Percentiles rank a stretch among this genome's conserved stretches.
These are phyloP conservation scores for Coemansia sp. DNA, from an alignment of 192 early-diverging fungal genomes.

Conservation along the genomic window DNA sequence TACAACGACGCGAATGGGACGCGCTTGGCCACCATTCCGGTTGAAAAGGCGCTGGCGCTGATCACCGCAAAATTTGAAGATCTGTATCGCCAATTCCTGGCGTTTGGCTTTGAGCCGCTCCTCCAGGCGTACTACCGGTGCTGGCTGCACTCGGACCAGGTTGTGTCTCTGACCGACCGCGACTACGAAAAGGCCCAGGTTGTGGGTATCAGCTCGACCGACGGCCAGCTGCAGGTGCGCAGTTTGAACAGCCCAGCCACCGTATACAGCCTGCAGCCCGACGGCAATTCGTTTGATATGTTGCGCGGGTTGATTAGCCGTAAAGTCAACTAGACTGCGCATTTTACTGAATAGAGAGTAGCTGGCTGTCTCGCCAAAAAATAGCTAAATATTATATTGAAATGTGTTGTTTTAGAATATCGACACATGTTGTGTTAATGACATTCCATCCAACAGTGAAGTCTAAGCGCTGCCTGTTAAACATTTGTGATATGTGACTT, in stretches of 20 bases:
- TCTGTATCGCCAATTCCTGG: constrained; percentile 72
- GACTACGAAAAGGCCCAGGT: constrained; percentile 63
- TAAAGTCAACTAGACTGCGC: constrained; percentile 55
- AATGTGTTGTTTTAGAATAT: too few relatives aligned
- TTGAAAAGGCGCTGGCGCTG: constrained; percentile 47
- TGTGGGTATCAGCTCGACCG: constrained; percentile 69
- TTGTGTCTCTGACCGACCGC: constrained; percentile 63
- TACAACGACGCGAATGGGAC: constrained; percentile 55
- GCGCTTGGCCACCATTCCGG: constrained; percentile 32
- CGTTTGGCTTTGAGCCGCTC: constrained; percentile 68
- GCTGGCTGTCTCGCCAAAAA: too few relatives aligned
- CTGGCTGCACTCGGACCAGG: constrained; percentile 85
- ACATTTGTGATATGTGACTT: too few relatives aligned
- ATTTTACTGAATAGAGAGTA: too few relatives aligned
- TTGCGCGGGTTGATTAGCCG: constrained; percentile 81
- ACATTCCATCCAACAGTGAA: too few relatives aligned
- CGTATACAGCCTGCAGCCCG: constrained; percentile 82
- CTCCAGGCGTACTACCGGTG: constrained; percentile 72
- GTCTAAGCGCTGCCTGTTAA: too few relatives aligned
- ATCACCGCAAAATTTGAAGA: constrained; percentile 72
- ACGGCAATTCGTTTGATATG: constrained; percentile 99
- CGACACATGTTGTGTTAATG: too few relatives aligned
- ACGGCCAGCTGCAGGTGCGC: constrained; percentile 73
- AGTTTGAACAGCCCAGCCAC: constrained; percentile 55
- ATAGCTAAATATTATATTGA: too few relatives aligned